Evolutionary conservation across 2,329 filamentous ascomycete species (phyloP), one percentile per base, ranked within the genome.

Genomic region (Hortaea werneckii): DNA sequence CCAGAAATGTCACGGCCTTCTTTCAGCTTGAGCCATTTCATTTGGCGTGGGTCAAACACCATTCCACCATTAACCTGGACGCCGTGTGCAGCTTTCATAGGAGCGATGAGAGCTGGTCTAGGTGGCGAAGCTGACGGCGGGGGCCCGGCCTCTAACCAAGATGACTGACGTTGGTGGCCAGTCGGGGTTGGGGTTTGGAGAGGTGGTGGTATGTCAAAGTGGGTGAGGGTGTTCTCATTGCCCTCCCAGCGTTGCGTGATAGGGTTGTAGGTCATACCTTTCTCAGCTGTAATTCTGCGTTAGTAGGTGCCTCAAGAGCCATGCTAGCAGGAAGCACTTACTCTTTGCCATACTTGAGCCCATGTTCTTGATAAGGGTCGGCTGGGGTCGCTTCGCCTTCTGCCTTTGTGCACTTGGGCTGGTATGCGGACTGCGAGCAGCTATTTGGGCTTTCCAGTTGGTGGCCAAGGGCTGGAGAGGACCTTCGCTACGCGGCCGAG

Each of bases 261-360:
- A 5, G 92, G 87, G 60, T 98, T 96, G 64, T 95, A 98, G 45
- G 80, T 83, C 92, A 98, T 98, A 53, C 90, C 92, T 65, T 95
- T 49, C n/a, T 45, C 47, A 13, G 32, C 40, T 42, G 40, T 35
- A 37, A 39, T 32, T 35, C 40, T 8, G 20, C 27, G 29, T 45
- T 35, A 45, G 43, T 11, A 11, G n/a, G 2, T 37, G 6, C n/a
- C 28, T 12, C 20, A 20, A 40, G 10, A 40, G 20, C 37, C 8
- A 9, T 9, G 37, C 9, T 29, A 1, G 9, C 32, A 39, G 8
- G 27, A 13, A 13, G 2, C 28, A 72, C 80, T 73, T 74, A 94
- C 87, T 82, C 72, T 90, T 94, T 30, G 83, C 75, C 55, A 87
- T 83, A 56, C 84, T 86, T 50, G 81, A 76, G 35, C 79, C 79